A percentile compares a stretch with the other conserved stretches of the same genome.
Conservation (phyloP, 345 rosid genomes). For the Orychophragmus violaceus region DNA sequence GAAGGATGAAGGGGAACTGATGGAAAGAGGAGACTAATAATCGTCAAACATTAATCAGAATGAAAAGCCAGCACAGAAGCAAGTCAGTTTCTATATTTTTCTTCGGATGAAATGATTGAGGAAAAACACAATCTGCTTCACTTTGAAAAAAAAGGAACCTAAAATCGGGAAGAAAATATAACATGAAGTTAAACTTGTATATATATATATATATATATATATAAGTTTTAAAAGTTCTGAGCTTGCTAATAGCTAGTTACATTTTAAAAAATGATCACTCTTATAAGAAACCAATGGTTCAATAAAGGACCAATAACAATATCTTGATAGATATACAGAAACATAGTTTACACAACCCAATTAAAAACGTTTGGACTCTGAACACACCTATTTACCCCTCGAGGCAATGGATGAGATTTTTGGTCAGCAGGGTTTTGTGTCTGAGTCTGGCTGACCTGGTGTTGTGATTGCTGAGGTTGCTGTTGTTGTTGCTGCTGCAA, state of each 20-base stretch:
- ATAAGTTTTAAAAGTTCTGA: conserved; percentile 8
- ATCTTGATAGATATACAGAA: conserved; percentile 45
- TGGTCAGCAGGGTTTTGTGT: conserved; percentile 61
- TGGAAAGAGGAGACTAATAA: neutral
- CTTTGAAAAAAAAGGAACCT: neutral
- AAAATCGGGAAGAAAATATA: neutral
- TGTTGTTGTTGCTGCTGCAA: conserved; percentile 52
- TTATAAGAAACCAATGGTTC: conserved; percentile 21
- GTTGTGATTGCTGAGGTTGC: conserved; percentile 64
- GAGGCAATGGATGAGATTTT: conserved; percentile 74
- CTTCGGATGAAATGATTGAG: neutral
- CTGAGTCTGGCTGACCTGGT: conserved; percentile 58
- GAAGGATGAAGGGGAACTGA: neutral
- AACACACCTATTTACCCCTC: conserved; percentile 98
- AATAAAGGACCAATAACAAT: conserved; percentile 24
- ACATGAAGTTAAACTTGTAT: neutral
- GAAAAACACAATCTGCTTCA: neutral
- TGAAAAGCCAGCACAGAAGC: neutral
- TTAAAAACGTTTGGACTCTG: conserved; percentile 76
- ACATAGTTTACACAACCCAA: conserved; percentile 51
- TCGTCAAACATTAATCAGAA: neutral
- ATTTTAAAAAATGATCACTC: conserved; percentile 28
- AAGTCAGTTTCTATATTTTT: neutral
- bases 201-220: neutral
- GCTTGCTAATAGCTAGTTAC: conserved; percentile 34